Base-by-base conservation (phyloP, 1,139 yeast genomes). In the Nakaseomyces uthaithaninus region DNA sequence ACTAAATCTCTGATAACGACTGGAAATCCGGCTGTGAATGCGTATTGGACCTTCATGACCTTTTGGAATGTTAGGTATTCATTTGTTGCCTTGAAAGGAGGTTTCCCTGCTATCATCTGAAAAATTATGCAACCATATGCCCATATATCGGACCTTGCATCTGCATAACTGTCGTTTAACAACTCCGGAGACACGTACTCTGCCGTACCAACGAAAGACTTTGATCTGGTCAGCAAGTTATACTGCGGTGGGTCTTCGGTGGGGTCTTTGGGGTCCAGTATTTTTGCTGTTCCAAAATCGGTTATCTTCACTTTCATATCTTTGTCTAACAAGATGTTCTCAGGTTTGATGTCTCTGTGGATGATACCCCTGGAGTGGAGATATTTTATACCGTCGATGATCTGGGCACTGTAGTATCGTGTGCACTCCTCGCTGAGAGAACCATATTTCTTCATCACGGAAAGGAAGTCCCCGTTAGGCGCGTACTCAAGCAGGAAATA, bases 241-340 rank as follows among this genome's bases (percentile, higher is more conserved):
- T 73, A 78, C 20, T 42, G 42, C 3, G 36, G 27, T 33, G 66
- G 68, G 11, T 67, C 67, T 50, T 64, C 51, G 18, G 66, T 71
- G 27, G 61, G 69, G 36, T 71, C 33, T 23, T 44, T 44, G 19
- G 60, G 63, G 10, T 70, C 78, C 39, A 91, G 64, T 25, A 93
- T 65, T 59, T 87, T 89, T 2, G 98, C 98, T 1, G 98, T 93
- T 19, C 99, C 99, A 63, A 93, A 93, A 63, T 93, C 99, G n/a
- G 98, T 91, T 42, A 93, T 75, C 60, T 87, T 87, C 44, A 91
- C 70, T 49, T 84, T 78, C 77, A 83, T 79, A 44, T 83, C 79
- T 45, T 72, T 71, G 52, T 89, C 94, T 41, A 93, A 75, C 48
- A 91, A 66, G 28, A 82, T 80, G 57, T 91, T 91, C 55, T 91